Evolutionary conservation across 2,329 filamentous ascomycete species (phyloP).

Genomic region (Macrophomina pseudophaseolina): DNA sequence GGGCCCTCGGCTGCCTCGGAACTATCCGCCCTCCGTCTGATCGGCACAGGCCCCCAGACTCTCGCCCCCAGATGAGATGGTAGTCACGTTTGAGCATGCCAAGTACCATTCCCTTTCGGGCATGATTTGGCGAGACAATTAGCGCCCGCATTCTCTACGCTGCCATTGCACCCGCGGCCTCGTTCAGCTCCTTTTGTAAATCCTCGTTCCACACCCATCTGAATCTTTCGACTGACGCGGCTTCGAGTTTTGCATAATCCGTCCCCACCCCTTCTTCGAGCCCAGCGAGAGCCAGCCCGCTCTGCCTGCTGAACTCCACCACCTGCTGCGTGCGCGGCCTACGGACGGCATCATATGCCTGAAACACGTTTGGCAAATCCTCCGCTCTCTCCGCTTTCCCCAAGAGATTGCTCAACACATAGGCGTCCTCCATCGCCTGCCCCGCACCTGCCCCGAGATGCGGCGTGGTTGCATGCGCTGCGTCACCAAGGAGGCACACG

Average conservation of each 20-base stretch:
- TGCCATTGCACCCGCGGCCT: slow-evolving; percentile 30
- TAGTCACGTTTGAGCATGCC: slow-evolving; percentile 3
- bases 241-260: slow-evolving; percentile 30
- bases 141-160: background rate
- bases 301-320: slow-evolving; percentile 38
- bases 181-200: slow-evolving; percentile 33
- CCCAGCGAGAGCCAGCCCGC: slow-evolving; percentile 35
- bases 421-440: slow-evolving; percentile 61
- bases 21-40: background rate
- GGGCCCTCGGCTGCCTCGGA: background rate
- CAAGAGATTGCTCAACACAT: slow-evolving; percentile 48
- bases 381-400: slow-evolving; percentile 24
- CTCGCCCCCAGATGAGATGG: background rate
- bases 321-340: slow-evolving; percentile 38
- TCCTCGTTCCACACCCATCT: slow-evolving; percentile 39
- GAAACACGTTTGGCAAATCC: slow-evolving; percentile 40
- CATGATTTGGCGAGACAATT: background rate
- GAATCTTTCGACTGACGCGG: slow-evolving; percentile 31
- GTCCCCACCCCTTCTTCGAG: slow-evolving; percentile 31
- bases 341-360: slow-evolving; percentile 43
- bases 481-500: slow-evolving; percentile 51
- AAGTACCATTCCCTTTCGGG: background rate
- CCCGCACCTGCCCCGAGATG: slow-evolving; percentile 63
- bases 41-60: background rate
- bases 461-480: slow-evolving; percentile 61